Evolutionary conservation across 345 rosid species (phyloP), one percentile per base, ranked within the genome.

Genomic region (Raphanus sativus): DNA sequence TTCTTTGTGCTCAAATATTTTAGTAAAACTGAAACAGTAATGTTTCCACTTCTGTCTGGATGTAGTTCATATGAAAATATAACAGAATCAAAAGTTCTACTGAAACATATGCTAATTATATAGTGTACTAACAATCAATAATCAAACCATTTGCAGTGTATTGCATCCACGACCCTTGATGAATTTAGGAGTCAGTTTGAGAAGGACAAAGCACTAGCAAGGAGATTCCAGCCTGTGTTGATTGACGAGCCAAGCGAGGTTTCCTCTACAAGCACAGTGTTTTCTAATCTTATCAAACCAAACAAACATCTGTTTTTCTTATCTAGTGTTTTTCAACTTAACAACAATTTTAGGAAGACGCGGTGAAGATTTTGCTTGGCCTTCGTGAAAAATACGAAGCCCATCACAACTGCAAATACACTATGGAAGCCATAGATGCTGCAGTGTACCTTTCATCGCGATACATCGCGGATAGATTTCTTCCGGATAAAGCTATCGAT

Each of bases 401-500:
- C 50, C 87, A 95, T 83, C 99, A 95, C 89, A 88, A 88, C 32
- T 92, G 99, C 87, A 85, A 75, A 74, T 95, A 86, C 69, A 86
- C 97, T 1, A 71, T 76, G 67, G 94, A 95, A 83, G 99, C 99
- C 40, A 84, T 95, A 81, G 86, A 89, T 87, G 97, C 96, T 63
- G 99, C 99, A 54, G 99, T 95, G 42, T 72, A 86, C 77, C 86
- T 92, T 64, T 89, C 98, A 45, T 83, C 97, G 55, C 87, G 98
- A 77, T 95, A 95, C 68, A 89, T 95, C 26, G 81, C 97, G 38
- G 99, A 95, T 76, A 89, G 99, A 75, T 85, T 86, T 86, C 98
- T 95, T 81, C 99, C 98, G 5, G 99, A 95, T 85, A 95, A 95
- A 86, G 99, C 99, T 42, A 92, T 95, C 56, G 99, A 92, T 89